These are phyloP conservation scores for Backusella liffmaniae DNA, from an alignment of 192 early-diverging fungal species.

Conservation along the genomic window DNA sequence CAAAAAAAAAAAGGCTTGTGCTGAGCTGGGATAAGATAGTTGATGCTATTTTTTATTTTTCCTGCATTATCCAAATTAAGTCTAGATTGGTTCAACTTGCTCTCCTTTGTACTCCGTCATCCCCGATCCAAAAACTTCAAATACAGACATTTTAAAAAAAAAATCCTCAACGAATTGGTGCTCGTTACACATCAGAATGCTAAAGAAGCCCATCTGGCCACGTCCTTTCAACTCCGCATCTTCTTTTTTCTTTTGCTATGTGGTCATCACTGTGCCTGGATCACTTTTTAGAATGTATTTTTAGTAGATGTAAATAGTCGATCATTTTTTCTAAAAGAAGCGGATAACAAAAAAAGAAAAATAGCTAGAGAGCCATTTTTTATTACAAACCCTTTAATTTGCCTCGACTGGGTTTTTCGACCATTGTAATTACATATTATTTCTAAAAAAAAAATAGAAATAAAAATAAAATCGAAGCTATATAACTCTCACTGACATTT, in stretches of 20 bases:
- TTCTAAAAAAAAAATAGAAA: not conserved
- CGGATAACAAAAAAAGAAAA: not conserved
- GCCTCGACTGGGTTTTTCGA: not conserved
- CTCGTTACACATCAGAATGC: not conserved
- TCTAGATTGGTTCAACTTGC: not conserved
- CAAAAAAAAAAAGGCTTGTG: not conserved
- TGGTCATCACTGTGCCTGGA: not conserved
- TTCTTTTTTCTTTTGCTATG: not conserved
- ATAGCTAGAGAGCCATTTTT: not conserved
- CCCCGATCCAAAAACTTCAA: conserved; percentile 2
- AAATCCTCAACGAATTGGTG: not conserved
- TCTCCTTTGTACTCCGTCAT: not conserved
- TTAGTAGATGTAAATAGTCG: not conserved
- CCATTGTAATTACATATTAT: not conserved
- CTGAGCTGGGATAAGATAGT: not conserved
- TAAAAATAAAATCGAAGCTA: not conserved
- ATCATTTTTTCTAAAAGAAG: not conserved
- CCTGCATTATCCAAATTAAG: not conserved
- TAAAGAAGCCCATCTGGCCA: not conserved
- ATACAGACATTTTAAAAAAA: not conserved
- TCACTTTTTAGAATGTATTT: not conserved
- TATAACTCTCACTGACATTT: not conserved
- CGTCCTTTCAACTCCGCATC: not conserved
- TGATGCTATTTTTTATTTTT: not conserved
- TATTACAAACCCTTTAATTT: not conserved